Conservation (phyloP, 176 grass and related monocot species). For the Eragrostis nindensis region DNA sequence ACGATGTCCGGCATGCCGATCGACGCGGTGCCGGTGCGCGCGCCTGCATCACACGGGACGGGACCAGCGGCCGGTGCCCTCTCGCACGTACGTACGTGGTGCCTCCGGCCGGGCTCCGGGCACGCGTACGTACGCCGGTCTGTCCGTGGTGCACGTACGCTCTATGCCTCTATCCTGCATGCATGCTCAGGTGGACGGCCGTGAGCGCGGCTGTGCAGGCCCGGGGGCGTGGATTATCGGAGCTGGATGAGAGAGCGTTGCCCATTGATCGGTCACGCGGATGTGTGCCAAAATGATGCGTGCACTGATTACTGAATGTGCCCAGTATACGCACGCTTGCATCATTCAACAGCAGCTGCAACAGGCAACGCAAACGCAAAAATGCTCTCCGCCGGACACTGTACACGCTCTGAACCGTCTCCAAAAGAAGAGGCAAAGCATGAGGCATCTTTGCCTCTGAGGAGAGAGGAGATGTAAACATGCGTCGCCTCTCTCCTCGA, state of each 20-base stretch:
- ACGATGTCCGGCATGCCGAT: not conserved
- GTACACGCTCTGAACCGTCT: no score
- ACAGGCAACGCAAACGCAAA: no score
- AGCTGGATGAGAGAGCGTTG: not conserved
- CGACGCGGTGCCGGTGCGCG: not conserved
- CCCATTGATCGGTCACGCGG: not conserved
- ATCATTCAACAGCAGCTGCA: not conserved
- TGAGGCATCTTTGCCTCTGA: no score
- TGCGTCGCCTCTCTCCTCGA: no score
- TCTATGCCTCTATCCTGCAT: not conserved
- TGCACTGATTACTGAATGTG: not conserved
- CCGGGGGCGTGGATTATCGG: not conserved
- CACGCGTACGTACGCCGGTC: not conserved
- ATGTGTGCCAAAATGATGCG: not conserved
- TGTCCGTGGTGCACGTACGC: not conserved
- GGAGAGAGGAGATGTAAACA: no score
- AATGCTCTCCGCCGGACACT: no score
- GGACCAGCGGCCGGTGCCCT: not conserved
- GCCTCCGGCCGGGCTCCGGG: not conserved
- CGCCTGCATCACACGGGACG: not conserved
- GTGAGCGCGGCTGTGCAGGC: not conserved
- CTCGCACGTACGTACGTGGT: not conserved
- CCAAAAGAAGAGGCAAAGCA: no score
- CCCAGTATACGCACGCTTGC: not conserved
- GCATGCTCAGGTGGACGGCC: not conserved